phyloP scores from a whole-genome alignment of 116 monocot species.

The Trichopus zeylanicus region DNA sequence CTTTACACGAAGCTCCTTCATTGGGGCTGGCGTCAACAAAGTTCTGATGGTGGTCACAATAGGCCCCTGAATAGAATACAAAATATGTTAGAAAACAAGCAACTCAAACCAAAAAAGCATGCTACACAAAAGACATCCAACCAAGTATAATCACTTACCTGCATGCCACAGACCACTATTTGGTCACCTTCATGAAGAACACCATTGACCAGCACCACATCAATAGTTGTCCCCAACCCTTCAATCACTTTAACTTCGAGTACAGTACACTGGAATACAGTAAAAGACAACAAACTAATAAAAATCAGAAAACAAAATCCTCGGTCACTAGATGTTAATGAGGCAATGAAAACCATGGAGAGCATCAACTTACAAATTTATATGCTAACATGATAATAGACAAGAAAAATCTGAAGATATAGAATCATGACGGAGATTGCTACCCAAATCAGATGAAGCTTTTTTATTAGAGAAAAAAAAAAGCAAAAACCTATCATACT shows the following conservation, averaged over 20 bases:
- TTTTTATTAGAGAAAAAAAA: too few species aligned
- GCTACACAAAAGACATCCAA: not conserved
- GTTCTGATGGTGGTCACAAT: constrained; percentile 89
- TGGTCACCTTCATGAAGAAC: constrained; percentile 90
- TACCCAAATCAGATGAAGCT: too few species aligned
- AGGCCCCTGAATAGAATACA: constrained; percentile 54
- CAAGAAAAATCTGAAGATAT: too few species aligned
- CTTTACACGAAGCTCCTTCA: constrained; percentile 95
- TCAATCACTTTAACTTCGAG: constrained; percentile 94
- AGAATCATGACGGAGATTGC: too few species aligned
- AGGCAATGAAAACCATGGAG: not conserved
- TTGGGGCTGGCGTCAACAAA: constrained; percentile 88
- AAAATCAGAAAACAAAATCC: not conserved
- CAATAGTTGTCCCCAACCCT: constrained; percentile 90
- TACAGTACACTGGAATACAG: constrained; percentile 66
- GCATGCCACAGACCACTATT: constrained; percentile 96
- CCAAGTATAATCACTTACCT: constrained; percentile 31
- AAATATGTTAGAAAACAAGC: constrained; percentile 4
- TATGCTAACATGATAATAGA: too few species aligned
- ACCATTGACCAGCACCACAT: constrained; percentile 92
- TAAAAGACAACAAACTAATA: not conserved
- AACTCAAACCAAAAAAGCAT: not conserved
- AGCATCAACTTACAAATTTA: not conserved
- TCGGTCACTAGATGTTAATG: not conserved
- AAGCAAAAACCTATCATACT: too few species aligned